Percentiles rank a stretch among this genome's conserved stretches.
Evolutionary conservation across 345 rosid genomes (phyloP).

Genomic region (Boechera stricta): DNA sequence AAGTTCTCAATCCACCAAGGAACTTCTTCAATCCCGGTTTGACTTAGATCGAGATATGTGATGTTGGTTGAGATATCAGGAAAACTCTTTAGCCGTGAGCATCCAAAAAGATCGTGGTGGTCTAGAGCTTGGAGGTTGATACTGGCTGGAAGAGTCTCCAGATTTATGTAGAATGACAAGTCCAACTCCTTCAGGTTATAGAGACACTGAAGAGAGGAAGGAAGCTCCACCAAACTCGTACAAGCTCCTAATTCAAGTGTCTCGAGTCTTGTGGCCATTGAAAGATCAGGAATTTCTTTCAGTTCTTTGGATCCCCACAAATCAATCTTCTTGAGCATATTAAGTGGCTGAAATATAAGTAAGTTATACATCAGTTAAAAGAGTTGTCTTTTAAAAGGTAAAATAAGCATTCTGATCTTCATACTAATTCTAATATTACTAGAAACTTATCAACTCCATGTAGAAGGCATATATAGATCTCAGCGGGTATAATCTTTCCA

Average conservation of each 20-base stretch:
- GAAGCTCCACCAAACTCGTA: neutral
- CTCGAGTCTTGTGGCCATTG: too few relatives aligned
- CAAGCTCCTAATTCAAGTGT: too few relatives aligned
- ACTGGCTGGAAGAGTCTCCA: conserved; percentile 11
- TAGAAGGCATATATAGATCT: too few relatives aligned
- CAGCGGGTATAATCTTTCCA: too few relatives aligned
- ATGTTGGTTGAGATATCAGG: neutral
- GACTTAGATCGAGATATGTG: neutral
- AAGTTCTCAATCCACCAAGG: neutral
- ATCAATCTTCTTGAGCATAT: neutral
- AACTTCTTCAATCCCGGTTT: neutral
- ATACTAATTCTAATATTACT: too few relatives aligned
- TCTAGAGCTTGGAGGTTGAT: neutral
- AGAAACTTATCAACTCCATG: too few relatives aligned
- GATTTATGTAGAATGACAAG: too few relatives aligned
- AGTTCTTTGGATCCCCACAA: neutral
- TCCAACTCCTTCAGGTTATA: too few relatives aligned
- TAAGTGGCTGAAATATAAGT: neutral
- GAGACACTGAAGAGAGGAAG: neutral
- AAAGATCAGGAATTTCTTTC: conserved; percentile 10
- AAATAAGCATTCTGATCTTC: neutral
- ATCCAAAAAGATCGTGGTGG: neutral
- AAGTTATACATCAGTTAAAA: neutral
- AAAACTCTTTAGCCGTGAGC: neutral
- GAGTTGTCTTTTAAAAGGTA: neutral